Base-by-base conservation (phyloP, 1,284 basidiomycete species). In the Austroboletus niveus region DNA sequence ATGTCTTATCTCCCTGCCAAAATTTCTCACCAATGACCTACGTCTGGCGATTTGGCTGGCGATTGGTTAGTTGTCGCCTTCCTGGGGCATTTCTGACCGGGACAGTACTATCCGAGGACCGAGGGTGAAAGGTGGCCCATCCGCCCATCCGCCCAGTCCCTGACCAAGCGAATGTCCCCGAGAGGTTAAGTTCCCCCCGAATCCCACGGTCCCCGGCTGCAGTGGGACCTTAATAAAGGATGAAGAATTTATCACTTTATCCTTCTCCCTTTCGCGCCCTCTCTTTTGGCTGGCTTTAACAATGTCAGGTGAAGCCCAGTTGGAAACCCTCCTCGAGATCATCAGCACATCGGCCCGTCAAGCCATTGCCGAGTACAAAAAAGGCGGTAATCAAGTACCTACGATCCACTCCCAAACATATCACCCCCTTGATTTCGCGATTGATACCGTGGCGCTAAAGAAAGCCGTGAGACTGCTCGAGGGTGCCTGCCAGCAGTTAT, bases 291-390 rank as follows among this genome's bases (percentile, higher is more conserved):
- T 9, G 9, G 8, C 34, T 12, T 12, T 14, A 40, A 48, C 30
- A 1, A 66, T 64, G 62, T 64, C 62, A 20, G 51, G 50, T n/a
- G 63, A 66, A 51, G 48, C 60, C 8, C 62, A 64, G 27, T 55
- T 64, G 8, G 56, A 65, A 52, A 52, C 58, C 14, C 60, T 63
- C 42, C 59, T 63, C 35, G 56, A 56, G 8, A 60, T 63, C n/a
- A 64, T 63, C 53, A 61, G 55, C 35, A 49, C 55, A 1, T 64
- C 62, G 4, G 54, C 64, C 9, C 60, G 53, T 8, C 60, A 57
- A 51, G 66, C 64, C 22, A 65, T 65, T 3, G 42, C 52, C n/a
- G 64, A 68, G 34, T 65, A 68, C 52, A 68, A 59, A 46, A 63
- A 65, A 22, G 53, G 32, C 1, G 57, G 54, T 1, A 42, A 57